Evolutionary conservation across 352 stramenopile species (phyloP), one percentile per base, ranked within the genome.

Genomic region (Phytophthora sansomeana): DNA sequence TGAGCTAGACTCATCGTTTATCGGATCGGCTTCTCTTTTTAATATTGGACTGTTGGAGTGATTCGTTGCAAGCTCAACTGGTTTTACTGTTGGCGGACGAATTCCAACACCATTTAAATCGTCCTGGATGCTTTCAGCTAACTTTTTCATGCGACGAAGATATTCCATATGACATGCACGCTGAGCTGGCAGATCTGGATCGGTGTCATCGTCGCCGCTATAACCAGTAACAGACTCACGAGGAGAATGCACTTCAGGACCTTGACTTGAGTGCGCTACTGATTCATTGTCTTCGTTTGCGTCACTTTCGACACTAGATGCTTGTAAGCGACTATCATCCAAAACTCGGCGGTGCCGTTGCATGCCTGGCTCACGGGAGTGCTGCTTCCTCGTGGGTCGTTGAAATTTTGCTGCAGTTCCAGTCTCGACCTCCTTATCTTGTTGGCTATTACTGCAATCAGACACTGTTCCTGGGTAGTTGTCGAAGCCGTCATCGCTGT

Each of bases 151-250:
- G 30, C 77, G 67, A 19, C 80, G 74, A 50, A 92, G 52, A 52
- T 91, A 92, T 47, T 87, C 81, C 80, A 92, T 77, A 61, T 92
- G 83, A 48, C 80, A 75, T 19, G 89, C 70, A 3, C 83, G 81
- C 24, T 89, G 78, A 14, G 70, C 44, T 54, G 83, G 81, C 26
- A 90, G 26, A 11, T 88, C 78, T 3, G 46, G 28, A 30, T 75
- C 67, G 7, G 66, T 65, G 13, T 86, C 78, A 16, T 74, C 60
- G 28, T 65, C 81, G 46, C 51, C 67, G 11, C 24, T 62, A 41
- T 80, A 78, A 16, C 60, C 59, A 6, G 48, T 66, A 5, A 21
- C 55, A 16, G 57, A 66, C 26, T 32, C 35, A 21, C 21, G 57
- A 5, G 32, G 36, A 5, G 50, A 62, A 21, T 29, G 53, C 21